Percentiles rank a stretch among this genome's conserved stretches.
These are phyloP conservation scores for Syzygium syzygioides DNA, from an alignment of 441 rosid species.

Conservation along the genomic window DNA sequence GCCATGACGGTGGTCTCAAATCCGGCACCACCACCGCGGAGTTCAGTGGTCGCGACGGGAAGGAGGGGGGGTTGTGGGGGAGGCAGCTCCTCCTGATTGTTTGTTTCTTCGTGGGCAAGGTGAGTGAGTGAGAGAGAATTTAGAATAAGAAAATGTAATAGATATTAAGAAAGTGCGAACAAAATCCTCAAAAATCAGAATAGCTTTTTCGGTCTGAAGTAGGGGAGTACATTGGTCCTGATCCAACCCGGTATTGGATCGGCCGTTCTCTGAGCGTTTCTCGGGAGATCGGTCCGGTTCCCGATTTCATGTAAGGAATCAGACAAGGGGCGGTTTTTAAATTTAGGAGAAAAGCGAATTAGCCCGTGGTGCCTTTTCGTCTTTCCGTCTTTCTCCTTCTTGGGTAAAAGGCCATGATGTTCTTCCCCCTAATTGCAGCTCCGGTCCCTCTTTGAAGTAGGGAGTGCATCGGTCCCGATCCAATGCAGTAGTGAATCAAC, in stretches of 20 bases:
- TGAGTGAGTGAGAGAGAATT: neutral
- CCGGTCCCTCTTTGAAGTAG: neutral
- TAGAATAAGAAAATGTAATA: neutral
- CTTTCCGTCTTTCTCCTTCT: neutral
- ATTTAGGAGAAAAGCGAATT: neutral
- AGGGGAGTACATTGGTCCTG: no score
- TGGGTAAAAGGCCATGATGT: neutral
- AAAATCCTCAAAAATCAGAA: neutral
- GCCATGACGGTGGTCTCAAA: rapidly evolving
- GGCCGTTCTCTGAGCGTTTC: no score
- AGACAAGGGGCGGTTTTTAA: neutral
- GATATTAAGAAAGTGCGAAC: neutral
- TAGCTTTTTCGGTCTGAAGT: neutral
- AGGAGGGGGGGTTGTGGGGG: no score
- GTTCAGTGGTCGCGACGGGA: neutral
- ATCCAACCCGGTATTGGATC: no score
- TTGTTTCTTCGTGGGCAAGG: rapidly evolving
- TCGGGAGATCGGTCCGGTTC: no score
- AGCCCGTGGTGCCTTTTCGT: neutral
- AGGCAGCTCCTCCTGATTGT: no score
- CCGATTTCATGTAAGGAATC: no score
- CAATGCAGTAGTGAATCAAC: no score
- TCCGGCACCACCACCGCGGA: neutral
- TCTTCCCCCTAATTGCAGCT: neutral
- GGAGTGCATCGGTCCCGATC: no score